A percentile compares a stretch with the other conserved stretches of the same genome.
Conservation (phyloP, 495 filamentous ascomycete genomes). For the Elasticomyces elasticus region DNA sequence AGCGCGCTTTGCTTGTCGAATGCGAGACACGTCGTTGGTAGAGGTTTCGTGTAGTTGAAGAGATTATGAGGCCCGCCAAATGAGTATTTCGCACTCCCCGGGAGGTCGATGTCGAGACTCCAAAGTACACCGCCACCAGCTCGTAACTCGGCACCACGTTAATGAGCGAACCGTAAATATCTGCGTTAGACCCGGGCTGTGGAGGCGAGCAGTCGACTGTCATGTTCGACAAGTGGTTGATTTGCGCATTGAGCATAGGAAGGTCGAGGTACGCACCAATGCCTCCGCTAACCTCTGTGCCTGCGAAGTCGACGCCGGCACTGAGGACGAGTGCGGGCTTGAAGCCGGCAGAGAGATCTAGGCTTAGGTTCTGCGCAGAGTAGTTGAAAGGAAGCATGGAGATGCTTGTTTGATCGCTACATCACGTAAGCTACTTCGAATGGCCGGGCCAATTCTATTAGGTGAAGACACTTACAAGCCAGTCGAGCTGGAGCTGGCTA, state of each 20-base stretch:
- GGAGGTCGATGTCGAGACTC: background rate
- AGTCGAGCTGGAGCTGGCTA: background rate
- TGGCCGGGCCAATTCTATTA: too few species aligned
- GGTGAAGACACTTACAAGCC: background rate
- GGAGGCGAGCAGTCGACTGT: background rate
- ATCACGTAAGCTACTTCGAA: background rate
- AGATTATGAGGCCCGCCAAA: background rate
- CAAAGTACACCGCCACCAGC: background rate
- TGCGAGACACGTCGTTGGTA: background rate
- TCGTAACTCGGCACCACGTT: background rate
- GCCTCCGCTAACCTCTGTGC: background rate
- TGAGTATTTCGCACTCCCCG: background rate
- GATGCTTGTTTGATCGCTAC: background rate
- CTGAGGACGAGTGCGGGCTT: background rate
- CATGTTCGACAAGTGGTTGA: background rate
- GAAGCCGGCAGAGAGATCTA: background rate
- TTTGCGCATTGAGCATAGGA: background rate
- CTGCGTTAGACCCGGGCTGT: background rate
- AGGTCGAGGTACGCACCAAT: background rate
- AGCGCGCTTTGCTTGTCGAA: background rate
- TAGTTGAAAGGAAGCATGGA: background rate
- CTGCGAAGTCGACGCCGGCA: background rate
- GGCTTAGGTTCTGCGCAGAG: background rate
- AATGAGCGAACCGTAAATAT: background rate
- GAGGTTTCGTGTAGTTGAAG: background rate